Evolutionary conservation across 306 rosid genomes (phyloP).

Genomic region (Prunus armeniaca): DNA sequence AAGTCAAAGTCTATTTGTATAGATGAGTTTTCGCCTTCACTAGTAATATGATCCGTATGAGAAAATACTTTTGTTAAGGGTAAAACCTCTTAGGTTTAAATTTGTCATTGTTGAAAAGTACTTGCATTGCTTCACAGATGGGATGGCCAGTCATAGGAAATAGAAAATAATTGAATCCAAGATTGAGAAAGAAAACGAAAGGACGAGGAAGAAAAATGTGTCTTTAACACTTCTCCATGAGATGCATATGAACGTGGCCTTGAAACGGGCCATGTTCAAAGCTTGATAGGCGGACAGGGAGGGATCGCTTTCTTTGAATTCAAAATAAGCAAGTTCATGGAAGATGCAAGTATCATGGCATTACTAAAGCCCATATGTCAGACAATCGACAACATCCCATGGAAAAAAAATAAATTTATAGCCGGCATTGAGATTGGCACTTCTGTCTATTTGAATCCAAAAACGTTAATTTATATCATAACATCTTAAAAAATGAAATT

Average conservation of each 20-base stretch:
- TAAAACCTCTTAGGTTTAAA: too few species aligned
- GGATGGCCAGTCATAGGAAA: background rate
- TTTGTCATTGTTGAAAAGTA: background rate
- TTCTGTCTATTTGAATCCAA: background rate
- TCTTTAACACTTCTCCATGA: background rate
- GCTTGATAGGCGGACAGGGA: background rate
- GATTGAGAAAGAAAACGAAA: background rate
- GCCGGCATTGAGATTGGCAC: background rate
- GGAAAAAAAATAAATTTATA: background rate
- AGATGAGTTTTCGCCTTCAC: too few species aligned
- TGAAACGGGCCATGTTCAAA: constrained; percentile 13
- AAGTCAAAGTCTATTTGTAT: too few species aligned
- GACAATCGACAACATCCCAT: background rate
- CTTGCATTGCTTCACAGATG: background rate
- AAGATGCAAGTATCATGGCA: background rate
- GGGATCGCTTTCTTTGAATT: constrained; percentile 16
- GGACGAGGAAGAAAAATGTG: background rate
- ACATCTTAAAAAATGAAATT: background rate
- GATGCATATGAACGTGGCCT: constrained; percentile 16
- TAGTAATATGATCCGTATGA: too few species aligned
- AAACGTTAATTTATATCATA: background rate
- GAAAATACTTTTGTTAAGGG: too few species aligned
- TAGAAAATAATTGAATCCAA: background rate
- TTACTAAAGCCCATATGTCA: background rate
- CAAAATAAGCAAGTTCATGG: constrained; percentile 14